Evolutionary conservation across 2,329 filamentous ascomycete genomes (phyloP), one percentile per base, ranked within the genome.

Genomic region (Chrysosporium queenslandicum): DNA sequence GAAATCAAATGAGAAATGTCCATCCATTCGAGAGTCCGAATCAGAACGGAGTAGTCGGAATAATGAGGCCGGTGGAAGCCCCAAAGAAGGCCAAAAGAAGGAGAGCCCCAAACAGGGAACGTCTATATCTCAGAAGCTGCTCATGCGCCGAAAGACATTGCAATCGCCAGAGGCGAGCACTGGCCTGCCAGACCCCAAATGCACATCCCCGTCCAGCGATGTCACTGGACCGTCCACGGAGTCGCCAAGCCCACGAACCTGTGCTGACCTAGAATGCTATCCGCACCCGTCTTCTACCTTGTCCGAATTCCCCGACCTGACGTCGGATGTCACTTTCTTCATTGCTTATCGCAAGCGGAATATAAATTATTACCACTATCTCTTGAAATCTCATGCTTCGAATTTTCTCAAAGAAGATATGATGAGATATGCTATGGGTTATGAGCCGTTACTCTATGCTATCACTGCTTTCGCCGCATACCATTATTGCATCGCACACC

Each of bases 401-500:
- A 75, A 83, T 56, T 95, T 96, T 64, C 81, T 96, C 56, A 81
- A 80, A 46, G 77, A 75, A 8, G 81, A 80, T 5, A 77, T 95
- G 40, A 75, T 90, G 18, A 81, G 81, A 37, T 74, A 86, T 50
- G 90, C 91, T 0, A 66, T 90, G 46, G 78, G 79, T 66, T 84
- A 89, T 64, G 86, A 95, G 56, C 81, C 90, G 5, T 73, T 97
- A 9, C 76, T 96, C 4, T 89, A 95, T 65, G 89, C 90, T 0
- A 72, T 96, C 3, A 86, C 90, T 8, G 88, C 86, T 0, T 97
- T 96, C 65, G 78, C 91, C 9, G 87, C 90, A 0, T 97, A 96
- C 63, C 88, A 94, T 59, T 78, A 85, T 58, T 86, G 86, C 1
- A 67, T 96, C 46, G 76, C 77, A 36, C 80, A 83, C 46, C 80